Conservation (phyloP, 352 stramenopile genomes). For the Pythium utonaiense region DNA sequence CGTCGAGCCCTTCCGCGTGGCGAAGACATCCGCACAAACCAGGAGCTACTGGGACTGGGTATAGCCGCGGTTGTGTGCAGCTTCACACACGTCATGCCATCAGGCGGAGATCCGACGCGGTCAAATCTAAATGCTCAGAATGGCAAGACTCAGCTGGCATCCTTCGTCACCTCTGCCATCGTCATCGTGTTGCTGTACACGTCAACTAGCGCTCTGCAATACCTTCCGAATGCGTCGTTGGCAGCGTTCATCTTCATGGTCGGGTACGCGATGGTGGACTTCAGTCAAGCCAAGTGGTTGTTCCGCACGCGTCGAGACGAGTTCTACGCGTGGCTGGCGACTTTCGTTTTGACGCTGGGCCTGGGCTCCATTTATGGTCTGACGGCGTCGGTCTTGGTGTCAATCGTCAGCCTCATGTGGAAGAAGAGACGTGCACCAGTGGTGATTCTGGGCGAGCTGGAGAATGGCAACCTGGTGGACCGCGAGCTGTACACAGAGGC, state of each 20-base stretch:
- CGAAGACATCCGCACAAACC: conserved; percentile 58
- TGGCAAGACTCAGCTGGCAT: conserved; percentile 77
- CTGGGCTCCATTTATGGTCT: too few relatives aligned
- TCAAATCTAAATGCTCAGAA: conserved; percentile 73
- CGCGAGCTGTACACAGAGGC: conserved; percentile 27
- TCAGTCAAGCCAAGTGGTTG: conserved; percentile 80
- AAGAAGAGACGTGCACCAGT: too few relatives aligned
- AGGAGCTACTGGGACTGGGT: conserved; percentile 88
- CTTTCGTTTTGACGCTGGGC: conserved; percentile 21
- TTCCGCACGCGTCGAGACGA: conserved; percentile 57
- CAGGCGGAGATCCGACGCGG: too few relatives aligned
- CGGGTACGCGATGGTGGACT: conserved; percentile 85
- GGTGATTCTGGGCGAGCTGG: conserved; percentile 9
- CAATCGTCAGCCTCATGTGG: too few relatives aligned
- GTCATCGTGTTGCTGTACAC: conserved; percentile 82
- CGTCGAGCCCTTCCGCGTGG: conserved; percentile 64
- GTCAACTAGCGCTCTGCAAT: conserved; percentile 39
- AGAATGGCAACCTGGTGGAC: conserved; percentile 38
- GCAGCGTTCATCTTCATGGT: conserved; percentile 89
- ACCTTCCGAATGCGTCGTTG: conserved; percentile 66
- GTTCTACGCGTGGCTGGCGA: conserved; percentile 48
- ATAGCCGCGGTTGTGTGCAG: conserved; percentile 76
- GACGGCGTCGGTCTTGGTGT: too few relatives aligned
- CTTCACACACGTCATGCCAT: conserved; percentile 79
- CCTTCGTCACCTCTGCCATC: conserved; percentile 75